Conservation (phyloP, 345 rosid species). For the Luvunga scandens region DNA sequence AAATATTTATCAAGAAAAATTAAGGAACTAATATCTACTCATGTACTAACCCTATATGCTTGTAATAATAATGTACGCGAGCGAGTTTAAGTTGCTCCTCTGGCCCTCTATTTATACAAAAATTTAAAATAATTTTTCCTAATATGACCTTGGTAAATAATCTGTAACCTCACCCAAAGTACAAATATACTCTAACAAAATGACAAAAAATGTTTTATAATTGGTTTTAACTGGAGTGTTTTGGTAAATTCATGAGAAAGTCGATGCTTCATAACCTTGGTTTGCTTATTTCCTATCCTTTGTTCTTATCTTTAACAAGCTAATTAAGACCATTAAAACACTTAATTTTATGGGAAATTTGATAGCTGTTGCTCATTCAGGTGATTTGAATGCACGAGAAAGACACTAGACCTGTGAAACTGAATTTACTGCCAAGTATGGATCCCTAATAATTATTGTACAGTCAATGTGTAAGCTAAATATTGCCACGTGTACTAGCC, state of each 20-base stretch:
- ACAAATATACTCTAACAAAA: neutral
- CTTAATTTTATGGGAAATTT: neutral
- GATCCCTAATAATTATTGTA: constrained; percentile 23
- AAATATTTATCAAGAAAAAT: neutral
- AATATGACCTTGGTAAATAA: neutral
- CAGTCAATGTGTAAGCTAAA: neutral
- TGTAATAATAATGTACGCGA: neutral
- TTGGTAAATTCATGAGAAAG: constrained; percentile 3
- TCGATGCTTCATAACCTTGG: neutral
- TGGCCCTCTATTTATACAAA: constrained; percentile 9
- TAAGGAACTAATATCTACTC: constrained; percentile 2
- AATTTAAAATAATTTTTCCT: neutral
- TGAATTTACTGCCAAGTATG: constrained; percentile 6
- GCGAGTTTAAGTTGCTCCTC: constrained; percentile 1
- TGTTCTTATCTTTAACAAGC: constrained; percentile 5
- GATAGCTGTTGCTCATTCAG: constrained; percentile 6
- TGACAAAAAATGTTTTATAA: neutral
- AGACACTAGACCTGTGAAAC: constrained; percentile 4
- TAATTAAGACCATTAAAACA: neutral
- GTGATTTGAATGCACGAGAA: constrained; percentile 14
- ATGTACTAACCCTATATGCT: neutral
- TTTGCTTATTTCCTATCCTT: neutral
- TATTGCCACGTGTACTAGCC: constrained; percentile 18
- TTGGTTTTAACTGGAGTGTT: neutral
- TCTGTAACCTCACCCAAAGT: neutral